Evolutionary conservation across 345 rosid species (phyloP), one percentile per base, ranked within the genome.

Genomic region (Bruguiera parviflora): DNA sequence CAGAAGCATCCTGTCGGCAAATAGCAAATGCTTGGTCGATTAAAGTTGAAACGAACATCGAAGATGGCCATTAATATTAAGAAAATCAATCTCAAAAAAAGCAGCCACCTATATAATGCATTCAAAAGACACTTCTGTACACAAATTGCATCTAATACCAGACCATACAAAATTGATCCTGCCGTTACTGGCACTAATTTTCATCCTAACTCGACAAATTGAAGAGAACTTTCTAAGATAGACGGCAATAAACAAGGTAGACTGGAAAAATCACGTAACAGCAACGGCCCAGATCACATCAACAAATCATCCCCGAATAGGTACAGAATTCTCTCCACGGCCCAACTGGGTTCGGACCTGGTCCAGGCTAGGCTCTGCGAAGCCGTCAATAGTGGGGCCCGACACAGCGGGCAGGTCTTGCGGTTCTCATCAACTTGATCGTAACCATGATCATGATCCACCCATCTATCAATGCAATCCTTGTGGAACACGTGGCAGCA

Each of bases 391-490:
- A 95, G 72, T 53, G 98, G 96, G 61, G 98, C 82, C 73, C 99
- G 81, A 76, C 99, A 95, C 0, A 95, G 88, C 0, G 99, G 99
- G 71, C 99, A 95, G 0, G 83, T 88, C 31, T 78, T 80, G 65
- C 80, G 96, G 31, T 88, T 86, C 6, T 81, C 83, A 11, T 83
- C 80, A 0, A 0, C 49, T 0, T 43, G 18, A 13, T 43, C 18
- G 32, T 79, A 61, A 25, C 78, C 87, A 5, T 79, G 78, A 60
- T 83, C 92, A n/a, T 87, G 88, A 49, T 88, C 96, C 0, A 92
- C 75, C 99, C 99, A 95, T 69, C 90, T 66, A 63, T 95, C 96
- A 8, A 95, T 87, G 74, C 99, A 95, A 43, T 92, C 96, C 18
- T 70, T 77, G 66, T 95, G 99, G 70, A 89, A 95, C 78, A 92